Evolutionary conservation across 2,329 filamentous ascomycete species (phyloP), one percentile per base, ranked within the genome.

Genomic region (Fusarium pilosicola): DNA sequence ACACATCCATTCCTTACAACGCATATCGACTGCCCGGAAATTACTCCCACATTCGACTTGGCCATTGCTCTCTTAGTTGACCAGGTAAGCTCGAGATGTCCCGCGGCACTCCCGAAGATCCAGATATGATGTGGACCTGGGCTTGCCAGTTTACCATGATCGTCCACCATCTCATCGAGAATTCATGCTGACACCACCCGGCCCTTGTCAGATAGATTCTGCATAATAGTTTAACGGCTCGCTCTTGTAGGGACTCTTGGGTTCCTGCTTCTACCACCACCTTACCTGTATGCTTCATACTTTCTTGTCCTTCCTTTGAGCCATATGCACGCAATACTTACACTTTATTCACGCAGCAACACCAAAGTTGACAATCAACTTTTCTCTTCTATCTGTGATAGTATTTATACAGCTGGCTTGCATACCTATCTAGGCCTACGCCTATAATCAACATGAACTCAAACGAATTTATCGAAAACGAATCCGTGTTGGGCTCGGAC

Each of bases 211-310:
- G 76, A 78, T 78, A 67, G 61, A 64, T 70, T 65, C 66, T 64
- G 54, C 71, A 74, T 70, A 72, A 73, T 77, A 76, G 71, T 74
- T 74, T 73, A 77, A 77, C 76, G 49, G 48, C 67, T 59, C 75
- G 70, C 70, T 77, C 72, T 70, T 55, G 69, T 52, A 45, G 64
- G 67, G 60, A 56, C 62, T 60, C 61, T 46, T 69, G 63, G 75
- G 68, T 79, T 82, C 88, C 89, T 85, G 88, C 78, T 82, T 86
- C 71, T 84, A 80, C 78, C 86, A 88, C 36, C 77, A 81, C 84
- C 78, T 85, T 87, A 77, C 79, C 79, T 88, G 88, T 90, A 87
- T 81, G 87, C 78, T 74, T 76, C 68, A 77, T 77, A 65, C 68
- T 69, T 70, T 68, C 74, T 70, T 70, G 64, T 68, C 63, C 64